These are phyloP conservation scores for Davidsoniella virescens DNA, from an alignment of 2,329 filamentous ascomycete genomes.

Conservation along the genomic window DNA sequence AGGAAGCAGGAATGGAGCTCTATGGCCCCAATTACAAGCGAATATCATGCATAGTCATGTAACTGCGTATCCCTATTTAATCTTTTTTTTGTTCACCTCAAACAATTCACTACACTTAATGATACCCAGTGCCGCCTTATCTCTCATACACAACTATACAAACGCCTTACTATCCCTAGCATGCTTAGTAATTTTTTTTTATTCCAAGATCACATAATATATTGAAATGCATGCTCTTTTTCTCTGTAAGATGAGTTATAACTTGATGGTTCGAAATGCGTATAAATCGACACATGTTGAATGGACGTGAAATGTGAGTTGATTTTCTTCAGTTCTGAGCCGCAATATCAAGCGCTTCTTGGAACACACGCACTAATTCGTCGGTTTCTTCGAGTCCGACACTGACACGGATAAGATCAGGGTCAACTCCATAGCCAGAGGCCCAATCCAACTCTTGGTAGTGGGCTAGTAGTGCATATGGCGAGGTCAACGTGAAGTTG, in stretches of 20 bases:
- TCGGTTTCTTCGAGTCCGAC: conserved; percentile 71
- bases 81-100: too few species aligned
- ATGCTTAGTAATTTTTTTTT: too few species aligned
- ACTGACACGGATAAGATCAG: conserved; percentile 67
- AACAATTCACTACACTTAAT: not conserved
- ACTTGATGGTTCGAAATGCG: not conserved
- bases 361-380: conserved; percentile 47
- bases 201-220: not conserved
- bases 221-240: too few species aligned
- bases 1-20: conserved; percentile 55
- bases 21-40: conserved; percentile 51
- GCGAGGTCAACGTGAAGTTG: conserved; percentile 86
- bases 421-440: conserved; percentile 62
- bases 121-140: not conserved
- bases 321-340: not conserved
- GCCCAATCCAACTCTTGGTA: conserved; percentile 90
- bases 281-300: not conserved
- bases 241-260: too few species aligned
- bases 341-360: conserved; percentile 47
- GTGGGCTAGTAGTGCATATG: conserved; percentile 83
- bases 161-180: not conserved
- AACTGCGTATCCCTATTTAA: conserved; percentile 9
- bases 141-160: not conserved
- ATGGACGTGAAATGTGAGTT: not conserved
- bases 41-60: conserved; percentile 46